Conservation (phyloP, 2,329 filamentous ascomycete species). For the Neopestalotiopsis sp. region DNA sequence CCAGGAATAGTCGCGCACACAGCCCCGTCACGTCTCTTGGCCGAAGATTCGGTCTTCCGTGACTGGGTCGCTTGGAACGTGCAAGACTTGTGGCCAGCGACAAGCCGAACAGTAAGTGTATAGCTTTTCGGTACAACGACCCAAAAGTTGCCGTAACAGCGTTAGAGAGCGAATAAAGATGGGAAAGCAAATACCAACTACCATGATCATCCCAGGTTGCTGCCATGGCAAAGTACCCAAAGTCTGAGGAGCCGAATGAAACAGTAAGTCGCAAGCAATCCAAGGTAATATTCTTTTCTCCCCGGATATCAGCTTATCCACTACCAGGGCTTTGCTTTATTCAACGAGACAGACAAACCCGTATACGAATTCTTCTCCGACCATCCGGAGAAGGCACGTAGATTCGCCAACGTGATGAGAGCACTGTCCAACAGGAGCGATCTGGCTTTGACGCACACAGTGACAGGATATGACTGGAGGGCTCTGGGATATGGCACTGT, state of each 20-base stretch:
- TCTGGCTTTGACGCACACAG: constrained; percentile 25
- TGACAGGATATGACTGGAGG: constrained; percentile 27
- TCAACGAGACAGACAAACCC: constrained; percentile 26
- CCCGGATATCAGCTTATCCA: background rate
- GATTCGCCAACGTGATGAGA: constrained; percentile 30
- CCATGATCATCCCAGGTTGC: constrained; percentile 7
- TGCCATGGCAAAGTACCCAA: constrained; percentile 25
- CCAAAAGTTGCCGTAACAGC: too few species aligned
- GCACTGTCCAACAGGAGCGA: background rate
- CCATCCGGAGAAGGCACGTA: constrained; percentile 26
- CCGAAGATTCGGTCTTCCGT: constrained; percentile 25
- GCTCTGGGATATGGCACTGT: constrained; percentile 19
- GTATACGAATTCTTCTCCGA: constrained; percentile 28
- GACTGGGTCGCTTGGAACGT: constrained; percentile 27
- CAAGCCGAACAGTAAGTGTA: constrained; percentile 18
- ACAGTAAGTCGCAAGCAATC: constrained; percentile 20
- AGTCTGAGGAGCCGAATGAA: constrained; percentile 27
- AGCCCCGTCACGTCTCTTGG: constrained; percentile 27
- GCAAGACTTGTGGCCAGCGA: constrained; percentile 29
- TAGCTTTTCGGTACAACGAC: constrained; percentile 15
- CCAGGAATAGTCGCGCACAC: constrained; percentile 27
- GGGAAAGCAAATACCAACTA: background rate
- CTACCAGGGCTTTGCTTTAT: constrained; percentile 28
- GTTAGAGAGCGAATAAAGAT: too few species aligned
- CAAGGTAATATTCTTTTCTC: too few species aligned